Percentiles rank a stretch among this genome's conserved stretches.
These are phyloP conservation scores for Myriosclerotinia curreyana DNA, from an alignment of 2,329 filamentous ascomycete species.

Conservation along the genomic window DNA sequence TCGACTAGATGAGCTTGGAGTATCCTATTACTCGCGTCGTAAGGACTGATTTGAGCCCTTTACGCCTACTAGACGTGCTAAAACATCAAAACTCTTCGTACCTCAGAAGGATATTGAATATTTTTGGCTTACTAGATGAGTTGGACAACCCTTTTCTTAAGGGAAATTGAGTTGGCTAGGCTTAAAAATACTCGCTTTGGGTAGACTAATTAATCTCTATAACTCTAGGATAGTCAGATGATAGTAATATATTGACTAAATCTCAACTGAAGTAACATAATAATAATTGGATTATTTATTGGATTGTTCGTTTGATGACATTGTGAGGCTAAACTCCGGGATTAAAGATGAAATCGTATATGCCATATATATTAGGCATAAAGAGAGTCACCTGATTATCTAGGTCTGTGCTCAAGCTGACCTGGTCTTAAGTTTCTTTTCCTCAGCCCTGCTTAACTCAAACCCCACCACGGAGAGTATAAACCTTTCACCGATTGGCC, in stretches of 20 bases:
- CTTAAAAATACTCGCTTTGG: background rate
- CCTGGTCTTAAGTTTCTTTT: background rate
- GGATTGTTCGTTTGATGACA: background rate
- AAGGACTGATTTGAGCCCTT: too few relatives aligned
- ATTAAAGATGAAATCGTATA: background rate
- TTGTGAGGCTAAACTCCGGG: background rate
- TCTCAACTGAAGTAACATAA: background rate
- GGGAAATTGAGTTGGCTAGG: background rate
- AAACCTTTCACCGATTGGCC: background rate
- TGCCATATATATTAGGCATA: background rate
- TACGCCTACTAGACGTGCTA: too few relatives aligned
- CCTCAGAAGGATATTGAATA: background rate
- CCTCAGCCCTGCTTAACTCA: background rate
- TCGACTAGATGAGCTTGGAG: too few relatives aligned
- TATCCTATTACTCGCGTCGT: too few relatives aligned
- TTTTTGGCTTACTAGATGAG: background rate
- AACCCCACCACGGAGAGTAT: background rate
- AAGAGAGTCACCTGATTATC: rapidly evolving
- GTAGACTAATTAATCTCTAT: background rate
- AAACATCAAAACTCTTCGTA: too few relatives aligned
- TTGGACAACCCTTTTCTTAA: background rate
- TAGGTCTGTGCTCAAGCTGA: background rate
- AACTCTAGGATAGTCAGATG: background rate
- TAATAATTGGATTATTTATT: background rate
- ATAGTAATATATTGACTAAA: background rate